Base-by-base conservation (phyloP, 768 basidiomycete species). In the Cyclocybe aegerita region DNA sequence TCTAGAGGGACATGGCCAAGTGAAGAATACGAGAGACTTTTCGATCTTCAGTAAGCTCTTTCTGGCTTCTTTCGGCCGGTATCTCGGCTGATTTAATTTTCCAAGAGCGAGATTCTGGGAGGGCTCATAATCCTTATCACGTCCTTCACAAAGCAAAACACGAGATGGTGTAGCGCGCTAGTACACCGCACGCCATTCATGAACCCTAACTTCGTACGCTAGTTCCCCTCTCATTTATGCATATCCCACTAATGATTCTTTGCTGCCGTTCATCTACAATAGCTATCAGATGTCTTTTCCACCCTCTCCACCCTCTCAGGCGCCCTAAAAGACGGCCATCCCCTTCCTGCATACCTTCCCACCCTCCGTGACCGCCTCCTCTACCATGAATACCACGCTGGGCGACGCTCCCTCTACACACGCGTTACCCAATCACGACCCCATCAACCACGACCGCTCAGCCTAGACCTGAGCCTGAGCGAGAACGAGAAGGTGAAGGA, bases 241-340 rank as follows among this genome's bases (percentile, higher is more conserved):
- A 36, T 37, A 12, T 32, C 35, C 4, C 10, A 30, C 9, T 30
- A 40, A 32, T 43, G 23, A 46, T 30, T 9, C 11, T 35, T 31
- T 35, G 49, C 4, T 14, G 6, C 32, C 32, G 10, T 16, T 23
- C 12, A 8, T 9, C 17, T 16, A 11, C 3, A 38, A 30, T 39
- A 77, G 76, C 64, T 77, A 11, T 70, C 75, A 1, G 76, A 77
- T 48, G 51, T 76, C 34, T 76, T 77, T 50, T 64, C 70, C n/a
- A 72, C 66, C 4, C 56, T 74, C 29, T 63, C 71, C 11, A 70
- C 75, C 42, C 58, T 74, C 0, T 72, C 75, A 2, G 64, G 65
- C 43, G 66, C 70, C 3, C 65, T 77, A 9, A 61, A 62, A 40
- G 61, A 63, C 2, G 71, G 67, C 4, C 65, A 62, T 33, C 66